phyloP scores from a whole-genome alignment of 345 rosid species.

The Orychophragmus violaceus region DNA sequence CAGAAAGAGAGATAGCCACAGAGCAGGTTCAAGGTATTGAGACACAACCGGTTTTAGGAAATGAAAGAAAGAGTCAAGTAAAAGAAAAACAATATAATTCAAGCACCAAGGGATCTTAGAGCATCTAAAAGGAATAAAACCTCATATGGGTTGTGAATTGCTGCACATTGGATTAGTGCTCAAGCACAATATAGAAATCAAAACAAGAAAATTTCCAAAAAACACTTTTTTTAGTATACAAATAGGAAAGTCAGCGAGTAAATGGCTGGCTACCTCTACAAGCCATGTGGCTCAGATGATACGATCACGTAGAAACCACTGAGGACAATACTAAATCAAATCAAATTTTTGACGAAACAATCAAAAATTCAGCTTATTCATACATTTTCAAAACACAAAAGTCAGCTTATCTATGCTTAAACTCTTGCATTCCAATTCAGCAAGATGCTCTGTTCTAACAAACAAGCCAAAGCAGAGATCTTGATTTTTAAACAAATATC shows the following conservation, averaged over 20 bases:
- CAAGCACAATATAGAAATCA: slow-evolving; percentile 19
- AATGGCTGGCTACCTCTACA: slow-evolving; percentile 13
- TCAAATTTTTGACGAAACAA: slow-evolving; percentile 11
- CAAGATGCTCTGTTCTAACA: not conserved
- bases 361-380: not conserved
- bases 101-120: slow-evolving; percentile 9
- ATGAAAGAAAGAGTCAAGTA: slow-evolving; percentile 19
- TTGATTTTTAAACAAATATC: not conserved
- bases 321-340: slow-evolving; percentile 8
- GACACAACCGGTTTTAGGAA: not conserved
- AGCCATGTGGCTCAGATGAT: slow-evolving; percentile 21
- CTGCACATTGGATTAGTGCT: slow-evolving; percentile 17
- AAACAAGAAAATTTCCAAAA: slow-evolving; percentile 9
- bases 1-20: slow-evolving; percentile 3
- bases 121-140: slow-evolving; percentile 10
- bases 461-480: slow-evolving; percentile 1
- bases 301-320: slow-evolving; percentile 11
- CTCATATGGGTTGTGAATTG: not conserved
- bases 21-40: not conserved
- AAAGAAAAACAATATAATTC: slow-evolving; percentile 6
- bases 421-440: slow-evolving; percentile 11
- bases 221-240: not conserved
- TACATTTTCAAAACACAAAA: not conserved
- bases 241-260: slow-evolving; percentile 17
- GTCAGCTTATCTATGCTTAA: not conserved